Percentiles rank a stretch among this genome's conserved stretches.
Conservation (phyloP, 305 asterid genomes). For the Lippia alba region DNA sequence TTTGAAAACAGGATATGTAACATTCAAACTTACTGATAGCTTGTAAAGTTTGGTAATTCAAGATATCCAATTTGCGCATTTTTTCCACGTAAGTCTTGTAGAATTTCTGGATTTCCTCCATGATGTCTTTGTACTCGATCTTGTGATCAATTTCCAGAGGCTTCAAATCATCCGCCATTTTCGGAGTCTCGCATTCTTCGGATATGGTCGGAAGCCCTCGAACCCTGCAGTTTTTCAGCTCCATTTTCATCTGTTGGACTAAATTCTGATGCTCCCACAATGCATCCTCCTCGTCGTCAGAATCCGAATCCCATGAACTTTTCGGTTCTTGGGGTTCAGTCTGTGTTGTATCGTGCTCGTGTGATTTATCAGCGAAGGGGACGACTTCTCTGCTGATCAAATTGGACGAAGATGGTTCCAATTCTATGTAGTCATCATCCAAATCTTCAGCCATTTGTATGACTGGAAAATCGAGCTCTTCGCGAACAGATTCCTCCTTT, state of each 20-base stretch:
- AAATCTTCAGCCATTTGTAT: constrained; percentile 31
- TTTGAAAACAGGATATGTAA: neutral
- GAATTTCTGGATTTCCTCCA: constrained; percentile 70
- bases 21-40: constrained; percentile 76
- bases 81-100: constrained; percentile 74
- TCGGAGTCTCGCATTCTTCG: constrained; percentile 78
- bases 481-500: constrained; percentile 3
- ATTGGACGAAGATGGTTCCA: constrained; percentile 38
- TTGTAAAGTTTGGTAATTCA: constrained; percentile 84
- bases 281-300: constrained; percentile 64
- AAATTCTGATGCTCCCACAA: constrained; percentile 68
- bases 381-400: constrained; percentile 15
- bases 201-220: constrained; percentile 83
- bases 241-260: constrained; percentile 82
- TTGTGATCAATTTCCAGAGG: constrained; percentile 68
- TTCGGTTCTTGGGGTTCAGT: constrained; percentile 24
- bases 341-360: constrained; percentile 12
- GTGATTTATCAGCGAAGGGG: constrained; percentile 12
- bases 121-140: constrained; percentile 67
- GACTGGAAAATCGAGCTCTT: neutral
- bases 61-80: constrained; percentile 81
- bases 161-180: constrained; percentile 61
- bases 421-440: constrained; percentile 63
- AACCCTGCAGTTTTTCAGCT: constrained; percentile 60
- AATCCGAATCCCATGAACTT: constrained; percentile 42